Evolutionary conservation across 768 basidiomycete species (phyloP), one percentile per base, ranked within the genome.

Genomic region (Erythrobasidium yunnanense): DNA sequence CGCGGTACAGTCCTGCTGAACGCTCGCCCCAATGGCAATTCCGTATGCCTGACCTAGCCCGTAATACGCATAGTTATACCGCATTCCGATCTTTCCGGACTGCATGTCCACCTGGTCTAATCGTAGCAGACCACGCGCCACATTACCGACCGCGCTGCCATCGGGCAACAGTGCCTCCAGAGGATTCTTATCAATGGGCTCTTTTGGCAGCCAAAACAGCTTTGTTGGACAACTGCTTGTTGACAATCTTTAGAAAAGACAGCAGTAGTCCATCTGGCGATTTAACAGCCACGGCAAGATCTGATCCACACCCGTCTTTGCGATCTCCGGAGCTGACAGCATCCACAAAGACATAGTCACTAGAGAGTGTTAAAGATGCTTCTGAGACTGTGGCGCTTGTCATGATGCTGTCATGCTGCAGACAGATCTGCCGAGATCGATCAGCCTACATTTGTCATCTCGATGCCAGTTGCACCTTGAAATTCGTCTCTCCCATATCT

Each of bases 21-120:
- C 53, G 53, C 53, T 55, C 53, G 29, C 53, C n/a, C 53, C 53
- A 55, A 55, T 55, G 53, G 32, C 53, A 55, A 55, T 23, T 32
- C 53, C 33, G 53, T 55, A 55, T 29, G 53, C 53, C 53, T 55
- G 29, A 55, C 53, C 25, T 55, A 55, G 53, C 53, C 23, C n/a
- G 25, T 29, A 55, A 55, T 55, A 55, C 53, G 53, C 7, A 55
- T 55, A 55, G 20, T 32, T 55, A 55, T 55, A 30, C 53, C 53
- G 53, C 53, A 42, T 42, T 42, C 38, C 38, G 11, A 42, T 42
- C 38, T 42, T 42, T 42, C n/a, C n/a, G 53, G 20, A 20, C 53
- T 55, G 53, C 53, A 55, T 55, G 32, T 55, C 25, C 53, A 55
- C 53, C 53, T 55, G 53, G 8, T 55, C 25, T 32, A 27, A 55